These are phyloP conservation scores for Nemania sp. DNA, from an alignment of 2,329 filamentous ascomycete species.

Conservation along the genomic window DNA sequence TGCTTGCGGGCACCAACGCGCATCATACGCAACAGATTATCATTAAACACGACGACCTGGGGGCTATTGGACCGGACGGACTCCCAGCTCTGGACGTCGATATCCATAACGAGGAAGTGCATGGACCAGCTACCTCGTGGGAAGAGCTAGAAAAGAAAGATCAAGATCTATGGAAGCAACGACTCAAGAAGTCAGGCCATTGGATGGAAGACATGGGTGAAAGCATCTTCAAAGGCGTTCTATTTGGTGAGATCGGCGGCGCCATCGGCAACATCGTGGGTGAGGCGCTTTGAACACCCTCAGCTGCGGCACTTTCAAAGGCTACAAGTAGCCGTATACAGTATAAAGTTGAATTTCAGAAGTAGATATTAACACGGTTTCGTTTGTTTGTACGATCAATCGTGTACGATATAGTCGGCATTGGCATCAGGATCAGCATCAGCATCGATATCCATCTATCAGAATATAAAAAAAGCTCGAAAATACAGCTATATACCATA, in stretches of 20 bases:
- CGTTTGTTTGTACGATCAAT: conserved; percentile 31
- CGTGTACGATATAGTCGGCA: conserved; percentile 24
- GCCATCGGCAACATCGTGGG: conserved; percentile 59
- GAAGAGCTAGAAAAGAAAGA: conserved; percentile 69
- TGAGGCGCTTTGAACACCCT: conserved; percentile 41
- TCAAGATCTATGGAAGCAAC: conserved; percentile 69
- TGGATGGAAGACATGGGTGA: conserved; percentile 83
- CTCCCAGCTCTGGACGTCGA: conserved; percentile 45
- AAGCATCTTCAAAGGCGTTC: conserved; percentile 72
- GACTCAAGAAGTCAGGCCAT: conserved; percentile 70
- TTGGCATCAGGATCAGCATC: conserved; percentile 5
- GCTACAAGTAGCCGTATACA: conserved; percentile 13
- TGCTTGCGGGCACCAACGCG: conserved; percentile 43
- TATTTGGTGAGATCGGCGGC: conserved; percentile 75
- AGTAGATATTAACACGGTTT: conserved; percentile 28
- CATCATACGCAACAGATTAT: conserved; percentile 45
- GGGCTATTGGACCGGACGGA: conserved; percentile 33
- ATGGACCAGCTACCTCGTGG: conserved; percentile 66
- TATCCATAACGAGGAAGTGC: conserved; percentile 51
- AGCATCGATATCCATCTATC: conserved; percentile 7
- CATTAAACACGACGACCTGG: conserved; percentile 40
- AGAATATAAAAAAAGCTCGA: conserved; percentile 11
- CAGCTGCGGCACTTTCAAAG: conserved; percentile 9
- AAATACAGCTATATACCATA: conserved; percentile 10
- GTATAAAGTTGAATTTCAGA: background rate